phyloP scores from a whole-genome alignment of 345 rosid genomes.

The Mangifera indica region DNA sequence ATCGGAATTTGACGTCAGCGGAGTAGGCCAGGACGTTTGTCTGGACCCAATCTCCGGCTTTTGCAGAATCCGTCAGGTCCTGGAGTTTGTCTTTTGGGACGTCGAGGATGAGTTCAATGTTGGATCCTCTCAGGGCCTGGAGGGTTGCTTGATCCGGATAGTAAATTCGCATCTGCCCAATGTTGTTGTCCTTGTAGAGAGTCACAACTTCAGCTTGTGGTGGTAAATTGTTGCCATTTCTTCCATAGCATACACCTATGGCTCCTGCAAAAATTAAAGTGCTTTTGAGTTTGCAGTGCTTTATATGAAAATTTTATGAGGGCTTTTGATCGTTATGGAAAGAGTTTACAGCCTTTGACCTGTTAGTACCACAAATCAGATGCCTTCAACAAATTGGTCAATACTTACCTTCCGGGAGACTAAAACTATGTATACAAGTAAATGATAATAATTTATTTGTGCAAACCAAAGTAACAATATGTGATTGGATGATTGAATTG shows the following conservation, averaged over 20 bases:
- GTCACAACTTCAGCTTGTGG: neutral
- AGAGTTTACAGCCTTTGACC: no score
- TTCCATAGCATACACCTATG: slow-evolving; percentile 27
- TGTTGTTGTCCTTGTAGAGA: slow-evolving; percentile 20
- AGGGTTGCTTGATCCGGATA: slow-evolving; percentile 15
- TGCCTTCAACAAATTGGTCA: no score
- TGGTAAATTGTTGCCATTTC: slow-evolving; percentile 8
- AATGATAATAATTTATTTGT: no score
- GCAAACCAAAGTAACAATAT: no score
- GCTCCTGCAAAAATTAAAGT: neutral
- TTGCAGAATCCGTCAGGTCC: neutral
- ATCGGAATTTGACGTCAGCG: slow-evolving; percentile 9
- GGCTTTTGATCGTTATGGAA: no score
- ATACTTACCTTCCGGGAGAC: no score
- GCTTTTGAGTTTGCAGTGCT: no score
- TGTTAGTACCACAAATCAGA: no score
- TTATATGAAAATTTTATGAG: no score
- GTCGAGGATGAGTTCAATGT: slow-evolving; percentile 21
- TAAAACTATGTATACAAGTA: no score
- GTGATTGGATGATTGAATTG: no score
- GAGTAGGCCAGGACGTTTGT: slow-evolving; percentile 1
- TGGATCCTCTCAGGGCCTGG: slow-evolving; percentile 26
- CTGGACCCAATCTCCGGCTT: slow-evolving; percentile 16
- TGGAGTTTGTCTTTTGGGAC: slow-evolving; percentile 8
- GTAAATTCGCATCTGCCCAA: slow-evolving; percentile 28